These are phyloP conservation scores for Backusella liffmaniae DNA, from an alignment of 192 early-diverging fungal species.

Conservation along the genomic window DNA sequence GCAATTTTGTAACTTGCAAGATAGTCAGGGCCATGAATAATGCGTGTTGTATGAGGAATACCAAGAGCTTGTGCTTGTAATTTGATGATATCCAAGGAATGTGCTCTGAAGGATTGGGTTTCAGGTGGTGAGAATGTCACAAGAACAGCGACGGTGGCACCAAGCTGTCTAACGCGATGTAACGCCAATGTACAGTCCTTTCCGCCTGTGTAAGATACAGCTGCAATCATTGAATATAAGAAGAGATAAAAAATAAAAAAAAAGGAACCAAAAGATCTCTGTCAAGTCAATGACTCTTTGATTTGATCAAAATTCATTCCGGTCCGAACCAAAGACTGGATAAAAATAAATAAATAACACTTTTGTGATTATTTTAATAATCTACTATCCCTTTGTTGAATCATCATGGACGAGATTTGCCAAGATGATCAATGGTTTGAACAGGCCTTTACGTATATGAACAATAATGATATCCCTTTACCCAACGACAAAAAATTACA, in stretches of 20 bases:
- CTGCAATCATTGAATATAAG: constrained; percentile 23
- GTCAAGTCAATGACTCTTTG: no score
- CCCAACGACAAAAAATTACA: constrained; percentile 28
- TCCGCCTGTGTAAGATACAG: constrained; percentile 60
- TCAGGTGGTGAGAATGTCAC: constrained; percentile 50
- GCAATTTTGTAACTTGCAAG: constrained; percentile 44
- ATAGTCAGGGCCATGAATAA: constrained; percentile 46
- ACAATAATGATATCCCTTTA: constrained; percentile 13
- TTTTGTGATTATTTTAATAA: no score
- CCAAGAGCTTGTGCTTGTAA: constrained; percentile 48
- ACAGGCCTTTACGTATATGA: constrained; percentile 23
- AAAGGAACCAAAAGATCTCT: background rate
- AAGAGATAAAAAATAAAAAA: background rate
- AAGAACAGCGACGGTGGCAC: constrained; percentile 39
- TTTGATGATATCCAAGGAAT: constrained; percentile 45
- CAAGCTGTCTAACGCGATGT: constrained; percentile 37
- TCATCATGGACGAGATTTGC: constrained; percentile 13
- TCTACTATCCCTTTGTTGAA: background rate
- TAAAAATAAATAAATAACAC: no score
- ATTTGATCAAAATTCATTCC: no score
- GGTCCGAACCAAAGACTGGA: no score
- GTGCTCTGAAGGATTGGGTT: constrained; percentile 52
- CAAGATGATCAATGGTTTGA: constrained; percentile 28
- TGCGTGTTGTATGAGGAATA: constrained; percentile 42
- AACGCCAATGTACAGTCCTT: constrained; percentile 60